Conservation (phyloP, 2,329 filamentous ascomycete species). For the Aspergillus sp. region DNA sequence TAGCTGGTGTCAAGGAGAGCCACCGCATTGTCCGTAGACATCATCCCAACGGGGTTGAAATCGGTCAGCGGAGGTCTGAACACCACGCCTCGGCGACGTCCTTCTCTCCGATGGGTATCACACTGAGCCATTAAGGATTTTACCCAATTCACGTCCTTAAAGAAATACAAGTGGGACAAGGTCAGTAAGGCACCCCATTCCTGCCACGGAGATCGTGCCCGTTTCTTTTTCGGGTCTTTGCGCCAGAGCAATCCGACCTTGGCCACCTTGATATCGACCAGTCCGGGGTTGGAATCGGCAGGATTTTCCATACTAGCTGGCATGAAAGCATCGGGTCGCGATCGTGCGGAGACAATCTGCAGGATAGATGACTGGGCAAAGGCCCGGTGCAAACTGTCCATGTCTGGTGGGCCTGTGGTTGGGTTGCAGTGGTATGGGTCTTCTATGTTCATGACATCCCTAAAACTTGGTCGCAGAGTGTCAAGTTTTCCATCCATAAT, state of each 20-base stretch:
- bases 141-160: constrained; percentile 88
- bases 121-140: constrained; percentile 88
- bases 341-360: constrained; percentile 92
- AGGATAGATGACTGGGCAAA: constrained; percentile 90
- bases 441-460: constrained; percentile 88
- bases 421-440: constrained; percentile 89
- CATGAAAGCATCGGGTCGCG: constrained; percentile 93
- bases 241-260: constrained; percentile 95
- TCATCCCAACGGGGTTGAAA: constrained; percentile 90
- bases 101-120: constrained; percentile 76
- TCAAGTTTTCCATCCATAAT: constrained; percentile 90
- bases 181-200: constrained; percentile 98
- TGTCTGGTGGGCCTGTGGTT: constrained; percentile 71
- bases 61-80: constrained; percentile 88
- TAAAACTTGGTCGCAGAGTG: constrained; percentile 76
- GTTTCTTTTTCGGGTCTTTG: constrained; percentile 91
- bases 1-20: constrained; percentile 83
- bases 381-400: constrained; percentile 78
- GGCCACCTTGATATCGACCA: constrained; percentile 96
- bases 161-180: constrained; percentile 95
- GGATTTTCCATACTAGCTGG: constrained; percentile 83
- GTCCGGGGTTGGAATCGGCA: constrained; percentile 80
- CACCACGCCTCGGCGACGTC: constrained; percentile 73
- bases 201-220: constrained; percentile 93
- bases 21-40: constrained; percentile 91